These are phyloP conservation scores for Protea cynaroides DNA, from an alignment of 164 flowering plant species.

Conservation along the genomic window DNA sequence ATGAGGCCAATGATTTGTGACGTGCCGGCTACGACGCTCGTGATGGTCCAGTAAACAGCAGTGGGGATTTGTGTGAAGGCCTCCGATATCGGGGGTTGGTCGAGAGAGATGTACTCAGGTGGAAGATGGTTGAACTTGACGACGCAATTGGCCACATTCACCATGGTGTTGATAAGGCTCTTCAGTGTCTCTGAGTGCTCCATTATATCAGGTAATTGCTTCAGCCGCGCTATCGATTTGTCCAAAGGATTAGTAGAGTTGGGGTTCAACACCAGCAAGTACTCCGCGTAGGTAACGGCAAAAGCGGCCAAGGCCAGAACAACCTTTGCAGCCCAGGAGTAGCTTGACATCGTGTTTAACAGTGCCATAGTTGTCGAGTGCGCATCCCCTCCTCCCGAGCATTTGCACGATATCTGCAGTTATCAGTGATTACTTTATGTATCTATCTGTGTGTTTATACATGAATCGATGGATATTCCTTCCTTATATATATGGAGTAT, in stretches of 20 bases:
- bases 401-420: conserved; percentile 43
- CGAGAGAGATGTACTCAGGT: conserved; percentile 23
- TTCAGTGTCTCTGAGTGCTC: conserved; percentile 27
- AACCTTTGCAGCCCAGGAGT: conserved; percentile 69
- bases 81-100: conserved; percentile 16
- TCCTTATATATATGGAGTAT: no score
- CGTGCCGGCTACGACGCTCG: conserved; percentile 47
- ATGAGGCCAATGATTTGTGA: conserved; percentile 25
- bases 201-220: conserved; percentile 32
- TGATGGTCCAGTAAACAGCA: conserved; percentile 65
- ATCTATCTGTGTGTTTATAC: no score
- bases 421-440: no score
- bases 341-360: conserved; percentile 45
- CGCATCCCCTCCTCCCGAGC: conserved; percentile 24
- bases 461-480: no score
- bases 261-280: conserved; percentile 44
- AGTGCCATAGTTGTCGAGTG: conserved; percentile 41
- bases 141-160: conserved; percentile 38
- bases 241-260: conserved; percentile 38
- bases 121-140: conserved; percentile 45
- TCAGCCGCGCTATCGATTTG: conserved; percentile 39
- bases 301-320: conserved; percentile 61
- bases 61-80: conserved; percentile 36
- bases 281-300: conserved; percentile 50
- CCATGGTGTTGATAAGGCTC: conserved; percentile 36